Evolutionary conservation across 1,284 basidiomycete genomes (phyloP).

Genomic region (Trametes polyzona): DNA sequence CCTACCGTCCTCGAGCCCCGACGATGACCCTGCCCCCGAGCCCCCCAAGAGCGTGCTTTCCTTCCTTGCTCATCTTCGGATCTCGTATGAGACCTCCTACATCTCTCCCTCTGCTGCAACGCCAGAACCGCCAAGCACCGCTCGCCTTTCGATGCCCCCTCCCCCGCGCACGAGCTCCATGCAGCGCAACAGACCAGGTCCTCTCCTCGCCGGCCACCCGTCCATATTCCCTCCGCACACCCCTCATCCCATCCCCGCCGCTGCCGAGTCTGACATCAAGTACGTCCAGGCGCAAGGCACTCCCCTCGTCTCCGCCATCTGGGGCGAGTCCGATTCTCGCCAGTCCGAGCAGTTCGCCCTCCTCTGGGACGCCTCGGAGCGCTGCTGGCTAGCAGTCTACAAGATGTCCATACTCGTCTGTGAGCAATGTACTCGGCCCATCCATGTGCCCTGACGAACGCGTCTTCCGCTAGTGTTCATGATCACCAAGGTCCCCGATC

Average conservation of each 20-base stretch:
- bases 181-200: constrained; percentile 37
- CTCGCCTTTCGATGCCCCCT: constrained; percentile 30
- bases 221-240: constrained; percentile 77
- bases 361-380: constrained; percentile 59
- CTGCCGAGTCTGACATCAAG: constrained; percentile 66
- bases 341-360: constrained; percentile 62
- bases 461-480: constrained; percentile 59
- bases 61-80: constrained; percentile 73
- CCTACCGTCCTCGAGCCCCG: constrained; percentile 39
- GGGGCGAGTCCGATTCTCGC: constrained; percentile 63
- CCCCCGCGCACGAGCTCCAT: constrained; percentile 33
- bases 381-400: constrained; percentile 78
- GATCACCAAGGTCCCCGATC: constrained; percentile 69
- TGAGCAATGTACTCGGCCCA: constrained; percentile 42
- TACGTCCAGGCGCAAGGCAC: constrained; percentile 82
- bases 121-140: constrained; percentile 21
- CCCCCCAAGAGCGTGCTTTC: constrained; percentile 63
- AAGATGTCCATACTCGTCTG: constrained; percentile 74
- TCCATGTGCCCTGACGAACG: background rate
- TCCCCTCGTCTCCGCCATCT: constrained; percentile 67
- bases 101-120: constrained; percentile 56
- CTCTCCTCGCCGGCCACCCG: constrained; percentile 43
- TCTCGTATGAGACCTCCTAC: constrained; percentile 82
- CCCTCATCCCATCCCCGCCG: constrained; percentile 74
- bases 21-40: constrained; percentile 34